Percentiles rank a stretch among this genome's conserved stretches.
These are phyloP conservation scores for Miscanthus sacchariflorus DNA, from an alignment of 202 grass and related monocot genomes.

Conservation along the genomic window DNA sequence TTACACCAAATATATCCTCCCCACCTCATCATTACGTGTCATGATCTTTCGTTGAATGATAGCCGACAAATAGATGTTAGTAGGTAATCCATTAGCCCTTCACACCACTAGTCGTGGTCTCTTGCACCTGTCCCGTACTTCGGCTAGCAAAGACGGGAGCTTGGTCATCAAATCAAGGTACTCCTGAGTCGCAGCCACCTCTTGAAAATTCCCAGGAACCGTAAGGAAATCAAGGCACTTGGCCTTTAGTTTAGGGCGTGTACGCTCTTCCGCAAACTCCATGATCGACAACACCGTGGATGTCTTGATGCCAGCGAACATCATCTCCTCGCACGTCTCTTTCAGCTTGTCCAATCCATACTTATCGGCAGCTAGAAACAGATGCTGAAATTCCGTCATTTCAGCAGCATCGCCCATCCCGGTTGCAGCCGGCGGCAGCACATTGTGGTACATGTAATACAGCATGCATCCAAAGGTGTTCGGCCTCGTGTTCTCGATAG, in stretches of 20 bases:
- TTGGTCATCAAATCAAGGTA: background rate
- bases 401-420: background rate
- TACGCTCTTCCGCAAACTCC: background rate
- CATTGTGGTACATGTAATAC: background rate
- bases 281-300: background rate
- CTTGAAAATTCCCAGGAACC: background rate
- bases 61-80: no score
- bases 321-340: background rate
- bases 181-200: background rate
- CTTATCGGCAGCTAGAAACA: background rate
- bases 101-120: background rate
- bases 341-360: background rate
- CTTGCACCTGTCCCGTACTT: conserved; percentile 22
- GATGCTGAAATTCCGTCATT: background rate
- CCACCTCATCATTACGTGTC: no score
- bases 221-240: conserved; percentile 28
- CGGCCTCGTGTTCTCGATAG: background rate
- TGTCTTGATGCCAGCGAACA: background rate
- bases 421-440: background rate
- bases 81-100: background rate
- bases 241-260: background rate
- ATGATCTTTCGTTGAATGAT: no score
- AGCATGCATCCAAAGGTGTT: background rate
- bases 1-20: background rate
- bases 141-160: background rate